Percentiles rank a stretch among this genome's conserved stretches.
These are phyloP conservation scores for Aureobasidium namibiae DNA, from an alignment of 2,329 filamentous ascomycete species.

Conservation along the genomic window DNA sequence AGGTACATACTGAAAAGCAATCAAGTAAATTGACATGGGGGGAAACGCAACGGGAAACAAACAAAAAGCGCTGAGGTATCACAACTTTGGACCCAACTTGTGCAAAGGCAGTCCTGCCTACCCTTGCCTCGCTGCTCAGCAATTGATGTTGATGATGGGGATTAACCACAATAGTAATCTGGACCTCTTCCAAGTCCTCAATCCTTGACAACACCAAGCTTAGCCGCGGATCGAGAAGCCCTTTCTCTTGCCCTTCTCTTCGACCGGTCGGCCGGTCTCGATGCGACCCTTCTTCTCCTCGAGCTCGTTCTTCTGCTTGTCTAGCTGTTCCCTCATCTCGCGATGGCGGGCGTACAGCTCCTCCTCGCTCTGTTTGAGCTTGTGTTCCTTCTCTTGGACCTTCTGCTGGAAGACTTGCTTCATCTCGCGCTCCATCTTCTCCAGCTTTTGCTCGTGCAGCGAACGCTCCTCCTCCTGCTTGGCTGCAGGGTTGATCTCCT, in stretches of 20 bases:
- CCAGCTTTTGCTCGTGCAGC: slow-evolving; percentile 97
- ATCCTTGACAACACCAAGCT: not conserved
- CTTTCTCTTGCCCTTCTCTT: slow-evolving; percentile 98
- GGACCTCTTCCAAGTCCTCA: slow-evolving; percentile 6
- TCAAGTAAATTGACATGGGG: slow-evolving; percentile 15
- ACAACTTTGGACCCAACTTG: slow-evolving; percentile 19
- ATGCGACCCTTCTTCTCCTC: slow-evolving; percentile 97
- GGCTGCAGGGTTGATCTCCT: slow-evolving; percentile 99
- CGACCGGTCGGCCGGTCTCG: slow-evolving; percentile 89
- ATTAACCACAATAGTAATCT: slow-evolving; percentile 22
- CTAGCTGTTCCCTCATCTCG: slow-evolving; percentile 99
- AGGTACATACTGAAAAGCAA: slow-evolving; percentile 10
- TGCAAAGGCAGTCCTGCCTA: slow-evolving; percentile 15
- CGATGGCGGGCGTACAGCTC: slow-evolving; percentile 95
- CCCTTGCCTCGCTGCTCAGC: slow-evolving; percentile 12
- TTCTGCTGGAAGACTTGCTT: slow-evolving; percentile 99
- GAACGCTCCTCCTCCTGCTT: slow-evolving; percentile 99
- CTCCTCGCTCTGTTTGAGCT: slow-evolving; percentile 98
- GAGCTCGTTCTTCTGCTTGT: slow-evolving; percentile 86
- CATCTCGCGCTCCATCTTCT: slow-evolving; percentile 99
- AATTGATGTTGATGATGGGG: slow-evolving; percentile 19
- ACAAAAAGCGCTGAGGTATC: slow-evolving; percentile 24
- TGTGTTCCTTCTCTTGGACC: slow-evolving; percentile 98
- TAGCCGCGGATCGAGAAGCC: slow-evolving; percentile 82
- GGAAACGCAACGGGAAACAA: slow-evolving; percentile 13